These are phyloP conservation scores for Nakazawaea ernobii DNA, from an alignment of 805 yeast genomes.

Conservation along the genomic window DNA sequence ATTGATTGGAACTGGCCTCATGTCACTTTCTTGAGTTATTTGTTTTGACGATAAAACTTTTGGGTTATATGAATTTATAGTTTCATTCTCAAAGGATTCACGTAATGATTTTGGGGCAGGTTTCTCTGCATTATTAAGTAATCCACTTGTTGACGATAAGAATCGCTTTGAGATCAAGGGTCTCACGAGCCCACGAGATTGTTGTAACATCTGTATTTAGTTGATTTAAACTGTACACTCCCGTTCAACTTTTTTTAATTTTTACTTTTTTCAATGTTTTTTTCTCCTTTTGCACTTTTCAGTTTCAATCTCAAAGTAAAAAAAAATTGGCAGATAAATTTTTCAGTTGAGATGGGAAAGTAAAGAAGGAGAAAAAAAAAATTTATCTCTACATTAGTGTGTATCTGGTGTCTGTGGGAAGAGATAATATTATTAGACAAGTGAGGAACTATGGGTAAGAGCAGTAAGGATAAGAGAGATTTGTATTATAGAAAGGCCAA, in stretches of 20 bases:
- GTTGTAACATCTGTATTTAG: neutral
- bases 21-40: conserved; percentile 25
- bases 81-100: conserved; percentile 2
- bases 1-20: conserved; percentile 72
- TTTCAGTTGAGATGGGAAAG: neutral
- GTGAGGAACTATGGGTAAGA: conserved; percentile 67
- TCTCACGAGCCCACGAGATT: neutral
- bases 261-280: neutral
- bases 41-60: conserved; percentile 17
- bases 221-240: neutral
- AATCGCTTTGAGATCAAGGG: neutral
- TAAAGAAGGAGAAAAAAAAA: conserved; percentile 1
- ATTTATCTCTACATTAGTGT: neutral
- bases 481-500: conserved; percentile 90
- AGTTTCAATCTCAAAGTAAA: neutral
- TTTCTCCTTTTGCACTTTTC: neutral
- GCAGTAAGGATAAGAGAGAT: conserved; percentile 92
- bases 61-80: conserved; percentile 26
- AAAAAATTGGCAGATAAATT: conserved; percentile 3
- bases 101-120: neutral
- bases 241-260: neutral
- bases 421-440: neutral
- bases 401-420: neutral
- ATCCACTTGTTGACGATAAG: neutral
- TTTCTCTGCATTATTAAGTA: neutral